Conservation (phyloP, 805 yeast species). For the Maudiozyma saulgeensis region DNA sequence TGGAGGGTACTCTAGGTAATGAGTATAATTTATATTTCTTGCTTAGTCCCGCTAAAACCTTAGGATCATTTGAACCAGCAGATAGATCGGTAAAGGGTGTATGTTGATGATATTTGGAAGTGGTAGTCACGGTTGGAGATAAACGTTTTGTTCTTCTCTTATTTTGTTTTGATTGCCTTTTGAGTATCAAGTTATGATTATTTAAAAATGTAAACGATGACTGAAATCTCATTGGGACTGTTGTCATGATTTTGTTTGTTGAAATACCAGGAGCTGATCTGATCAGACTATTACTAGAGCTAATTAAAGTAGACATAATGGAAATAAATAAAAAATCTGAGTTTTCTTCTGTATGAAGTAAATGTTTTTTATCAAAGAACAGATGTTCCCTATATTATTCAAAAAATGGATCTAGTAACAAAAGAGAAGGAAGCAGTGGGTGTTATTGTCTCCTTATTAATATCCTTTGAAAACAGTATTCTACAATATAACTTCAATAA, state of each 20-base stretch:
- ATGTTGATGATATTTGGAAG: constrained; percentile 4
- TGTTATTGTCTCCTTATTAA: too few relatives aligned
- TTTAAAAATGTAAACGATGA: constrained; percentile 20
- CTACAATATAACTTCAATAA: too few relatives aligned
- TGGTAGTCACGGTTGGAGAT: constrained; percentile 4
- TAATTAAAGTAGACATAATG: background rate
- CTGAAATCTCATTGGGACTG: constrained; percentile 7
- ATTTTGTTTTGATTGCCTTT: constrained; percentile 3
- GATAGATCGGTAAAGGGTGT: background rate
- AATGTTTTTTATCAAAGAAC: too few relatives aligned
- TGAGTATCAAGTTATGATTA: constrained; percentile 13
- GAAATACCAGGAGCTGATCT: background rate
- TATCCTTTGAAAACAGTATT: too few relatives aligned
- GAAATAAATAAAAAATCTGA: background rate
- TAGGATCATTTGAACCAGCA: background rate
- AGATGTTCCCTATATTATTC: too few relatives aligned
- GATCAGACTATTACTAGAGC: background rate
- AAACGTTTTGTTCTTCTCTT: constrained; percentile 3
- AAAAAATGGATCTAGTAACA: too few relatives aligned
- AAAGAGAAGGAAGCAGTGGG: too few relatives aligned
- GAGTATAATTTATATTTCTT: constrained; percentile 18
- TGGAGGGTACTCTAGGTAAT: constrained; percentile 25
- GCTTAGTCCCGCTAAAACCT: background rate
- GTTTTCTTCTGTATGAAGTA: background rate
- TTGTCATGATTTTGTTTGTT: background rate